phyloP scores from a whole-genome alignment of 1,139 yeast genomes.

The Blastobotrys indianensis region DNA sequence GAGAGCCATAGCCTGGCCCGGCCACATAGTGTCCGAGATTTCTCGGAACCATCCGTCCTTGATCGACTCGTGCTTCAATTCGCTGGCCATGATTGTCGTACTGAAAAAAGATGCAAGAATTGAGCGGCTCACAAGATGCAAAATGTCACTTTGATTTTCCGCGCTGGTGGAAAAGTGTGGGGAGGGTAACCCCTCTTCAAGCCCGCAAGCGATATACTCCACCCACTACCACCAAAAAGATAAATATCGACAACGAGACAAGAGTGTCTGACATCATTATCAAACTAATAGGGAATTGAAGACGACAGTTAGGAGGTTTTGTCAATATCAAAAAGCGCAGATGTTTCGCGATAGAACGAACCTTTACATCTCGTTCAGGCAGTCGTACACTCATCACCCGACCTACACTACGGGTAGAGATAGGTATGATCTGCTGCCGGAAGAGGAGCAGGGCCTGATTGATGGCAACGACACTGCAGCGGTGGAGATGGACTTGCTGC shows the following conservation, averaged over 20 bases:
- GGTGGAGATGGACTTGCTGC: slow-evolving; percentile 45
- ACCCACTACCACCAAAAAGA: no score
- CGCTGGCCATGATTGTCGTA: slow-evolving; percentile 22
- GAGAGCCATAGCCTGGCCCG: slow-evolving; percentile 91
- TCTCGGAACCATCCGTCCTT: slow-evolving; percentile 87
- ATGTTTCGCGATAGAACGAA: slow-evolving; percentile 43
- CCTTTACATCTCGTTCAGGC: slow-evolving; percentile 39
- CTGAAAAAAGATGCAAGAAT: background rate
- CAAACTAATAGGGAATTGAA: background rate
- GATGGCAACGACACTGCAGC: slow-evolving; percentile 28
- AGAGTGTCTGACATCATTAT: no score
- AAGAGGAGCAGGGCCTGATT: slow-evolving; percentile 58
- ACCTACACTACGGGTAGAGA: slow-evolving; percentile 13
- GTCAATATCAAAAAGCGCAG: background rate
- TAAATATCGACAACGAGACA: no score
- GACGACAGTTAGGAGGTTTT: background rate
- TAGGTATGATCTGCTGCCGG: slow-evolving; percentile 44
- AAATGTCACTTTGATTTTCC: background rate
- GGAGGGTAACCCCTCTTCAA: background rate
- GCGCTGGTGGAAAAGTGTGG: background rate
- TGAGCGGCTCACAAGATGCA: background rate
- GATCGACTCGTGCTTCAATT: slow-evolving; percentile 34
- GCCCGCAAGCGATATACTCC: no score
- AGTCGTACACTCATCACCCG: slow-evolving; percentile 40
- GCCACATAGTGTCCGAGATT: slow-evolving; percentile 82